These are phyloP conservation scores for Falciphora oryzae DNA, from an alignment of 2,329 filamentous ascomycete genomes.

Conservation along the genomic window DNA sequence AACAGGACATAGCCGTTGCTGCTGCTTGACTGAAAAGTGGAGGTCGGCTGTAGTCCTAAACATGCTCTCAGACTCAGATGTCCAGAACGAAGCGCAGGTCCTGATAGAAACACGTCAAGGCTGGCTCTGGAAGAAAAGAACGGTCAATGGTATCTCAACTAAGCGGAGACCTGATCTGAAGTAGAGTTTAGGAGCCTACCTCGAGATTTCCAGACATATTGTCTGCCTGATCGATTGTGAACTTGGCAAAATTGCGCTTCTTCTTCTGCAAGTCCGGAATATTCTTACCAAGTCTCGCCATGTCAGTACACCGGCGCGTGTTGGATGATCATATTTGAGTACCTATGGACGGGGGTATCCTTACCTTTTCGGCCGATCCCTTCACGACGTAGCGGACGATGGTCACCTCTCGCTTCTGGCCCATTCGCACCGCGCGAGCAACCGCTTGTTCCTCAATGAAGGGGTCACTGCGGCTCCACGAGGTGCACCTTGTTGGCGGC, in stretches of 20 bases:
- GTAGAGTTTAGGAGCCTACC: too few species aligned
- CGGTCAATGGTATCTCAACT: too few species aligned
- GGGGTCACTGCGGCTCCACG: slow-evolving; percentile 48
- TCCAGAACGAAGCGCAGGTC: too few species aligned
- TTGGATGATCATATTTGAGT: neutral
- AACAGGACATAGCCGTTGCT: too few species aligned
- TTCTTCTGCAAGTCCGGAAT: slow-evolving; percentile 3
- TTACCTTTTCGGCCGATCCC: slow-evolving; percentile 37
- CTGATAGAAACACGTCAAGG: too few species aligned
- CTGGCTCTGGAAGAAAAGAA: too few species aligned
- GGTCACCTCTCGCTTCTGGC: slow-evolving; percentile 35
- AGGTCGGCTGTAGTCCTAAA: too few species aligned
- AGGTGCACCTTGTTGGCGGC: slow-evolving; percentile 43
- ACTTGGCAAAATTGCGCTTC: neutral
- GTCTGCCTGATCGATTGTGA: neutral
- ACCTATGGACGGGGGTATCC: slow-evolving; percentile 12
- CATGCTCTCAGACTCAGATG: too few species aligned
- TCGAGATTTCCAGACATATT: slow-evolving; percentile 2
- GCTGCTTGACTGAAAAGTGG: too few species aligned
- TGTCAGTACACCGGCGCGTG: neutral
- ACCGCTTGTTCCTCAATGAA: slow-evolving; percentile 47
- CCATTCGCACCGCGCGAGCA: slow-evolving; percentile 39
- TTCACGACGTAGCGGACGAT: slow-evolving; percentile 40
- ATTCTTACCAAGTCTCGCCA: too few species aligned
- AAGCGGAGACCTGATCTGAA: too few species aligned